phyloP scores from a whole-genome alignment of 31 red algal genomes.

The Porphyra umbilicalis region DNA sequence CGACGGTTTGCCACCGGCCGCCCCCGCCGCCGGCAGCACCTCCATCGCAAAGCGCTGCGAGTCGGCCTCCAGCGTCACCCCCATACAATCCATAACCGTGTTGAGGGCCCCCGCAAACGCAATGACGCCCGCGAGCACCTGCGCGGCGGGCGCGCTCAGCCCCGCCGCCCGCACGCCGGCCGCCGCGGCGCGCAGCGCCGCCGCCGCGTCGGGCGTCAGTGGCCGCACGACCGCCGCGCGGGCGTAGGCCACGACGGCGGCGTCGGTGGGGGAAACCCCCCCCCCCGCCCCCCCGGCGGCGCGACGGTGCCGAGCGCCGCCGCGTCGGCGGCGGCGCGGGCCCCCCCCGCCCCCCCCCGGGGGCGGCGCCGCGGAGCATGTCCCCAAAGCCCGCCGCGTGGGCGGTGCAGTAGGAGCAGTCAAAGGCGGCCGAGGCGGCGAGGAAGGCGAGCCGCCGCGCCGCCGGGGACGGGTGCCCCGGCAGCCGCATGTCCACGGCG shows the following conservation, averaged over 20 bases:
- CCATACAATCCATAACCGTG: conserved; percentile 23
- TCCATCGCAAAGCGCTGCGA: conserved; percentile 8
- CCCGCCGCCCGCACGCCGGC: neutral
- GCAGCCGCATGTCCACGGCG: neutral
- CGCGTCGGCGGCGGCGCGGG: conserved; percentile 3
- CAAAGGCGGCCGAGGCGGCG: conserved; percentile 20
- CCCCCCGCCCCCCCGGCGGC: neutral
- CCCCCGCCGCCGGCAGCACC: neutral
- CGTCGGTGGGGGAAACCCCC: neutral
- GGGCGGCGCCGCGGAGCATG: conserved; percentile 5
- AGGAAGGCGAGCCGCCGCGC: conserved; percentile 22
- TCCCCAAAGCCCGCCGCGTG: conserved; percentile 20
- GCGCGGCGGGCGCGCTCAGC: neutral
- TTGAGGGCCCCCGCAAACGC: conserved; percentile 18
- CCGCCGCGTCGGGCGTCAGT: neutral
- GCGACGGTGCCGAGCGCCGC: neutral
- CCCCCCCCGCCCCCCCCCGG: neutral
- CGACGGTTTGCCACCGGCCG: too few relatives aligned
- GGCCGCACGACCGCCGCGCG: conserved; percentile 3
- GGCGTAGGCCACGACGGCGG: neutral
- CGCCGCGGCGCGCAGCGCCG: neutral
- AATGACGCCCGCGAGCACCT: conserved; percentile 7
- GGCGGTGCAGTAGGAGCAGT: conserved; percentile 22
- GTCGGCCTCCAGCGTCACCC: neutral
- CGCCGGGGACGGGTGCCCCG: neutral